Conservation (phyloP, 306 rosid species). For the Glycyrrhiza uralensis region DNA sequence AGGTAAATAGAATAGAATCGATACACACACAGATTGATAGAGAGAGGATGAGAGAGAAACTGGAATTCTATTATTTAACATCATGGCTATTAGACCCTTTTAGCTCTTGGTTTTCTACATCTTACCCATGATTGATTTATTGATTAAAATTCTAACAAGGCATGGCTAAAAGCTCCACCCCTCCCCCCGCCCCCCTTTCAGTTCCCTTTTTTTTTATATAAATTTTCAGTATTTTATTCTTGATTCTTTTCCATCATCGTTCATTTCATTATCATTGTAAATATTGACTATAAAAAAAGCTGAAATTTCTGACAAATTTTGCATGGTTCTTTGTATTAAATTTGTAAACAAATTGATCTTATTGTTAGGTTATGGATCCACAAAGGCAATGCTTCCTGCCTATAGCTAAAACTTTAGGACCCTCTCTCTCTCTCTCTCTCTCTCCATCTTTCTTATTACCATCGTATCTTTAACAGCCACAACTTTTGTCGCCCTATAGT, state of each 20-base stretch:
- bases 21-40: slow-evolving; percentile 14
- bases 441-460: slow-evolving; percentile 8
- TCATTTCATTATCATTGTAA: slow-evolving; percentile 35
- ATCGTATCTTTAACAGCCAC: slow-evolving; percentile 24
- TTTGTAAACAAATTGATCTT: slow-evolving; percentile 26
- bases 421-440: not conserved
- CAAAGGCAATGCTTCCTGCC: slow-evolving; percentile 20
- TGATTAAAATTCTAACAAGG: slow-evolving; percentile 50
- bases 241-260: not conserved
- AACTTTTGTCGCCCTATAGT: slow-evolving; percentile 24
- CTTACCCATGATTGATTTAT: slow-evolving; percentile 68
- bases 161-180: slow-evolving; percentile 41
- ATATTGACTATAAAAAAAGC: slow-evolving; percentile 34
- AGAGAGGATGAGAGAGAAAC: slow-evolving; percentile 23
- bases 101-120: slow-evolving; percentile 41
- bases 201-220: not conserved
- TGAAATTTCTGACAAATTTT: slow-evolving; percentile 56
- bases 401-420: slow-evolving; percentile 18
- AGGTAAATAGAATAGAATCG: slow-evolving; percentile 2
- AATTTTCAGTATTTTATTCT: not conserved
- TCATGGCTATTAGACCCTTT: slow-evolving; percentile 50
- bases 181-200: not conserved
- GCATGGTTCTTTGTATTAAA: slow-evolving; percentile 48
- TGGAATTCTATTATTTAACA: slow-evolving; percentile 28
- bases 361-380: slow-evolving; percentile 24